Evolutionary conservation across 257 asterid species (phyloP).

Genomic region (Cruciata laevipes): DNA sequence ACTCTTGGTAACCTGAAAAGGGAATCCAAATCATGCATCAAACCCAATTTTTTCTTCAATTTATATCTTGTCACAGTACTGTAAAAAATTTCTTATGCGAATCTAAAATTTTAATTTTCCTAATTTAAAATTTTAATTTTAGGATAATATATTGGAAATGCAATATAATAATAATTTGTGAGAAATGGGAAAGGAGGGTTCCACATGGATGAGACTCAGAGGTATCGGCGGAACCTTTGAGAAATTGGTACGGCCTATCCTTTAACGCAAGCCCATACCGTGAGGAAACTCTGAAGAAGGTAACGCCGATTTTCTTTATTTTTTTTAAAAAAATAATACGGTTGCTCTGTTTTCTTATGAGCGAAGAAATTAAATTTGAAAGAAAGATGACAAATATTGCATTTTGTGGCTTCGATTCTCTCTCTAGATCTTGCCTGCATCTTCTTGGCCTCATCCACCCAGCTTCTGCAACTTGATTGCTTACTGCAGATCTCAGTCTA

Average conservation of each 20-base stretch:
- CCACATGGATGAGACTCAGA: not conserved
- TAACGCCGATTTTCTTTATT: not conserved
- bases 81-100: too few relatives aligned
- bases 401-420: not conserved
- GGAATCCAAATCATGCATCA: too few relatives aligned
- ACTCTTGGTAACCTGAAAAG: too few relatives aligned
- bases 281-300: not conserved
- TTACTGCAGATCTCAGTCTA: not conserved
- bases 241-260: not conserved
- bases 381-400: not conserved
- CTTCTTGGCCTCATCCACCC: not conserved
- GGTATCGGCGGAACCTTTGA: slow-evolving; percentile 1
- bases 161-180: too few relatives aligned
- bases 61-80: too few relatives aligned
- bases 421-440: not conserved
- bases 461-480: not conserved
- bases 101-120: too few relatives aligned
- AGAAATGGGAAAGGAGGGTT: not conserved
- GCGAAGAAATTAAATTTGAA: not conserved
- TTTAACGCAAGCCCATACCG: not conserved
- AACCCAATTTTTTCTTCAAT: too few relatives aligned
- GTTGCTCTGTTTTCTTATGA: not conserved
- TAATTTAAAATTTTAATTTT: too few relatives aligned
- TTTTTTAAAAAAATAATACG: not conserved
- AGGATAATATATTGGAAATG: too few relatives aligned